A percentile compares a stretch with the other conserved stretches of the same genome.
These are phyloP conservation scores for Alternaria solani DNA, from an alignment of 2,329 filamentous ascomycete genomes.

Conservation along the genomic window DNA sequence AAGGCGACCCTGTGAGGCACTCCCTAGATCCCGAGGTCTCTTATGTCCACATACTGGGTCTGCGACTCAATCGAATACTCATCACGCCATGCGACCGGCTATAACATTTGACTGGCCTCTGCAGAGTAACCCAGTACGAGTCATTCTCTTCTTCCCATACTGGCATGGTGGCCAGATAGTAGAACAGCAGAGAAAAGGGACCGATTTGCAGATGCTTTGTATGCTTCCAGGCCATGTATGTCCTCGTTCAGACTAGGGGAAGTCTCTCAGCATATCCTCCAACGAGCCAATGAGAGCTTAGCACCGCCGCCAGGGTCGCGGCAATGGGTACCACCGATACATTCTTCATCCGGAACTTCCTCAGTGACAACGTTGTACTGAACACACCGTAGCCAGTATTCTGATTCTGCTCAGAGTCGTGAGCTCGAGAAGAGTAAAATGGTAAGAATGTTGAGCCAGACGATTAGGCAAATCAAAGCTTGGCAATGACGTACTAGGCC, in stretches of 20 bases:
- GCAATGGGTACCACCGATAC: not conserved
- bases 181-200: not conserved
- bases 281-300: not conserved
- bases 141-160: too few species aligned
- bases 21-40: not conserved
- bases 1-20: not conserved
- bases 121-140: not conserved
- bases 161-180: not conserved
- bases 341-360: not conserved
- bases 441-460: not conserved
- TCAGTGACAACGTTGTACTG: not conserved
- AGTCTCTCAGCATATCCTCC: not conserved
- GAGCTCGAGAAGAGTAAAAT: not conserved
- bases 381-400: not conserved
- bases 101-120: not conserved
- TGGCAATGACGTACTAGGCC: conserved; percentile 1
- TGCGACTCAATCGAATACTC: not conserved
- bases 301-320: not conserved
- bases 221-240: not conserved
- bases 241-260: not conserved
- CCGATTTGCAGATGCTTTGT: not conserved
- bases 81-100: not conserved
- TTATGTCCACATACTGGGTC: not conserved
- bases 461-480: not conserved
- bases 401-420: not conserved